Conservation (phyloP, 352 stramenopile species). For the Phytophthora ramorum region DNA sequence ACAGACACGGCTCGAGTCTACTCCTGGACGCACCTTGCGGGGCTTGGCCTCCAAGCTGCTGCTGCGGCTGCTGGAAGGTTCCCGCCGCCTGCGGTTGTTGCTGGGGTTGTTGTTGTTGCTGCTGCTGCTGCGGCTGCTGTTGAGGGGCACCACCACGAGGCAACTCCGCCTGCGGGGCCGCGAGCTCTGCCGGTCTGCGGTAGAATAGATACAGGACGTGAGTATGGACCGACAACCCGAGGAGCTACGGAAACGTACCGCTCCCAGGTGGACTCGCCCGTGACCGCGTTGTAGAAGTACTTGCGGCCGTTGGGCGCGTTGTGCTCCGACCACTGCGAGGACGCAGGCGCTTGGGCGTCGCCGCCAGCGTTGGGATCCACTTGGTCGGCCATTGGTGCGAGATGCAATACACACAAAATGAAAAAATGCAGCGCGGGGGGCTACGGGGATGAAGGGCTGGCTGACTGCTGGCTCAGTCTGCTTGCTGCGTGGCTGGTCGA, state of each 20-base stretch:
- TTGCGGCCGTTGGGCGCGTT: slow-evolving; percentile 90
- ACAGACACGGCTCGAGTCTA: too few relatives aligned
- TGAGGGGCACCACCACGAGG: slow-evolving; percentile 39
- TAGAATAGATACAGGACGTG: slow-evolving; percentile 5
- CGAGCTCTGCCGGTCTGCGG: slow-evolving; percentile 61
- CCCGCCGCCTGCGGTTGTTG: slow-evolving; percentile 17
- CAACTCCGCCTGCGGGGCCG: slow-evolving; percentile 44
- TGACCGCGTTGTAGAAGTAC: slow-evolving; percentile 94
- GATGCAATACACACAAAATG: slow-evolving; percentile 60
- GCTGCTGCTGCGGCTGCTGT: slow-evolving; percentile 32
- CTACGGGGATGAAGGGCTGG: slow-evolving; percentile 8
- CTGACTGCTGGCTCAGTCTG: slow-evolving; percentile 13
- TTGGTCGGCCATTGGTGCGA: slow-evolving; percentile 70
- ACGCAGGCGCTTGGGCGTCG: slow-evolving; percentile 45
- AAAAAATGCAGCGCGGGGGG: slow-evolving; percentile 46
- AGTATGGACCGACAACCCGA: neutral
- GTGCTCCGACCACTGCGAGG: slow-evolving; percentile 89
- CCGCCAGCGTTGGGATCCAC: slow-evolving; percentile 47
- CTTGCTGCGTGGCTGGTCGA: slow-evolving; percentile 7
- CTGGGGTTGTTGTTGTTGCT: too few relatives aligned
- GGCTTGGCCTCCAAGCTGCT: slow-evolving; percentile 46
- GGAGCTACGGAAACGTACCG: slow-evolving; percentile 49
- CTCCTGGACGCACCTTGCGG: slow-evolving; percentile 45
- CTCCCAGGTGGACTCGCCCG: slow-evolving; percentile 91
- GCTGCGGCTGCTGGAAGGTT: slow-evolving; percentile 43